These are phyloP conservation scores for Verticillium dahliae DNA, from an alignment of 2,329 filamentous ascomycete genomes.

Conservation along the genomic window DNA sequence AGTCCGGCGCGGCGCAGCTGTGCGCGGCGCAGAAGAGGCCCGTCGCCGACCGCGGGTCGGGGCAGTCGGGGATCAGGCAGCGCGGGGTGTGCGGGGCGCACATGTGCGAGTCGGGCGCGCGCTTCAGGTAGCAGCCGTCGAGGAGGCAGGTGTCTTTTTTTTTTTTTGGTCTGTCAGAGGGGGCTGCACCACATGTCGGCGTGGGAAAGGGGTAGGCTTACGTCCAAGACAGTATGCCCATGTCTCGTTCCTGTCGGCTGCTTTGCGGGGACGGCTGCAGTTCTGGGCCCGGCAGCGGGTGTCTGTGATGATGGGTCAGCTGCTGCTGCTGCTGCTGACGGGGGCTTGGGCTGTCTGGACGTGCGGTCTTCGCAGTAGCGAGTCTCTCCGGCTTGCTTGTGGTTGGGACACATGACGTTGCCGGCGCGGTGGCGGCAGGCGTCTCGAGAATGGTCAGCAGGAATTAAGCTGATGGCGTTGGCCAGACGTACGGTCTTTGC, in stretches of 20 bases:
- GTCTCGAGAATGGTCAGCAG: slow-evolving; percentile 1
- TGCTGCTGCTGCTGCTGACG: too few relatives aligned
- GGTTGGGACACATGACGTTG: slow-evolving; percentile 11
- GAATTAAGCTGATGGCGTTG: background rate
- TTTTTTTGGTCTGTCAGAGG: background rate
- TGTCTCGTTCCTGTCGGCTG: slow-evolving; percentile 5
- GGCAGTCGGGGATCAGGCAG: slow-evolving; percentile 11
- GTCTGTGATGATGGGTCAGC: background rate
- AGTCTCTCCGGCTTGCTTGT: slow-evolving; percentile 4
- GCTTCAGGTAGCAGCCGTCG: slow-evolving; percentile 8
- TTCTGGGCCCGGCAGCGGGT: slow-evolving; percentile 7
- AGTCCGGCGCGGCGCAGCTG: slow-evolving; percentile 9
- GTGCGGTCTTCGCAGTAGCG: slow-evolving; percentile 13
- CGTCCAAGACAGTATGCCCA: slow-evolving; percentile 13
- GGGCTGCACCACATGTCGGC: background rate
- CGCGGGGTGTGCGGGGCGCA: slow-evolving; percentile 10
- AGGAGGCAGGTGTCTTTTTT: slow-evolving; percentile 12
- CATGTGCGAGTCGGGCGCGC: slow-evolving; percentile 3
- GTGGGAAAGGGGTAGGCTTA: background rate
- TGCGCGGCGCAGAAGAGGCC: slow-evolving; percentile 11
- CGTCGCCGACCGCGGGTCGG: slow-evolving; percentile 1
- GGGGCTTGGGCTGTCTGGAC: too few relatives aligned
- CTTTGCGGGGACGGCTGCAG: slow-evolving; percentile 5
- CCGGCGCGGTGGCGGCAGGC: slow-evolving; percentile 12
- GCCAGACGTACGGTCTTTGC: slow-evolving; percentile 9